Conservation (phyloP, 1,284 basidiomycete genomes). For the Trichosporon faecale region DNA sequence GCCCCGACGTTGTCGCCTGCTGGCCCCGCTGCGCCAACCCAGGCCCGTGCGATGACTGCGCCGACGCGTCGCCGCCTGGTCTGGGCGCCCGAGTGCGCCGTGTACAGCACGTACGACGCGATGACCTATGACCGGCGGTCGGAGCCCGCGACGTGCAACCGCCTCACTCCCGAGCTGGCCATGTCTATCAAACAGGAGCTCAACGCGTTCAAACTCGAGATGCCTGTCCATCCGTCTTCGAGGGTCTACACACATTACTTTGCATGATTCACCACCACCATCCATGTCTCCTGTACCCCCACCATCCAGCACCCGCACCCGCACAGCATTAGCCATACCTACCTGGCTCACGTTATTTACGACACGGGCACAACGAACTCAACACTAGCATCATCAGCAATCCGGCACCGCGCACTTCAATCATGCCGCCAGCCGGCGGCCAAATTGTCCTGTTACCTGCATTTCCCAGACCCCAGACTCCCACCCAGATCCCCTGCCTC, state of each 20-base stretch:
- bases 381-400: neutral
- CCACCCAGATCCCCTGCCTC: neutral
- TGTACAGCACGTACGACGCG: constrained; percentile 92
- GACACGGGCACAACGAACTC: neutral
- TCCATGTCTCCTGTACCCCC: constrained; percentile 13
- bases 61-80: constrained; percentile 62
- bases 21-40: constrained; percentile 46
- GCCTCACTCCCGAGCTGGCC: constrained; percentile 87
- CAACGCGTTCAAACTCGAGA: constrained; percentile 97
- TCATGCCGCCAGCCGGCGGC: neutral
- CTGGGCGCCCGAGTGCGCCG: constrained; percentile 87
- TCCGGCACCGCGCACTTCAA: neutral
- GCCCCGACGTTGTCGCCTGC: constrained; percentile 73
- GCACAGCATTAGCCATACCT: constrained; percentile 1
- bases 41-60: constrained; percentile 38
- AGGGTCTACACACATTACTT: constrained; percentile 72
- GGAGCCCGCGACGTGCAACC: constrained; percentile 95
- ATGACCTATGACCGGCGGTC: constrained; percentile 88
- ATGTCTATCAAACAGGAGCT: constrained; percentile 95
- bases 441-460: constrained; percentile 1
- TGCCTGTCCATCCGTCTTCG: constrained; percentile 89
- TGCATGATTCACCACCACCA: constrained; percentile 46
- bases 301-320: neutral
- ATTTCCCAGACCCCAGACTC: neutral
- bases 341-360: constrained; percentile 1